Percentiles rank a stretch among this genome's conserved stretches.
Evolutionary conservation across 805 yeast genomes (phyloP).

Genomic region (Sugiyamaella marilandica): DNA sequence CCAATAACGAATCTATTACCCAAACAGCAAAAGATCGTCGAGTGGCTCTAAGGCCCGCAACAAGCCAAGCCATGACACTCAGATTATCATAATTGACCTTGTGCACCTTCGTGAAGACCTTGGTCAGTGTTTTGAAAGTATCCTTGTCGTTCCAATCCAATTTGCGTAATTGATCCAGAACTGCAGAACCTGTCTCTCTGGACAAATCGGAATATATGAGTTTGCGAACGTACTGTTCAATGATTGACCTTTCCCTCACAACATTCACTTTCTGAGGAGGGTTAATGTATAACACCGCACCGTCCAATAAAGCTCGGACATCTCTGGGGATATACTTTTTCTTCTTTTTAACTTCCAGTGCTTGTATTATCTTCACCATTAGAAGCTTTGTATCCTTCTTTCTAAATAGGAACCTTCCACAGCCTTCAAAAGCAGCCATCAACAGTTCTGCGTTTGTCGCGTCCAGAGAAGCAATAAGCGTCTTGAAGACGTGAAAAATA

Average conservation of each 20-base stretch:
- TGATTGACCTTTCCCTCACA: conserved; percentile 24
- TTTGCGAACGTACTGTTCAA: conserved; percentile 42
- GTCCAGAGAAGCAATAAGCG: conserved; percentile 48
- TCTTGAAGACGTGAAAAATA: conserved; percentile 66
- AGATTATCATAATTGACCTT: conserved; percentile 56
- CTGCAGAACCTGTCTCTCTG: conserved; percentile 31
- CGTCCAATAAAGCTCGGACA: conserved; percentile 55
- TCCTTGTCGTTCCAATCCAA: conserved; percentile 45
- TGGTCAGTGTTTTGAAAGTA: conserved; percentile 34
- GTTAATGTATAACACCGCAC: conserved; percentile 32
- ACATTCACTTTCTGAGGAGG: conserved; percentile 30
- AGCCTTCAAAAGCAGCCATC: conserved; percentile 63
- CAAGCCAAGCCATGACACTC: conserved; percentile 43
- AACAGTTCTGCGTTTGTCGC: conserved; percentile 63
- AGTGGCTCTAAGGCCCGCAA: conserved; percentile 35
- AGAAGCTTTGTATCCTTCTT: conserved; percentile 51
- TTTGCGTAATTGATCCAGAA: conserved; percentile 38
- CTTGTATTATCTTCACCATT: conserved; percentile 59
- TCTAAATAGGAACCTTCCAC: conserved; percentile 61
- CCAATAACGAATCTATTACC: conserved; percentile 60
- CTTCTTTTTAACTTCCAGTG: conserved; percentile 48
- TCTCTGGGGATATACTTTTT: conserved; percentile 47
- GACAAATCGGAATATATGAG: conserved; percentile 51
- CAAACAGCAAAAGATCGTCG: conserved; percentile 40
- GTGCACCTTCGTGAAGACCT: conserved; percentile 56